Evolutionary conservation across 2,329 filamentous ascomycete genomes (phyloP).

Genomic region (Cladophialophora psammophila): DNA sequence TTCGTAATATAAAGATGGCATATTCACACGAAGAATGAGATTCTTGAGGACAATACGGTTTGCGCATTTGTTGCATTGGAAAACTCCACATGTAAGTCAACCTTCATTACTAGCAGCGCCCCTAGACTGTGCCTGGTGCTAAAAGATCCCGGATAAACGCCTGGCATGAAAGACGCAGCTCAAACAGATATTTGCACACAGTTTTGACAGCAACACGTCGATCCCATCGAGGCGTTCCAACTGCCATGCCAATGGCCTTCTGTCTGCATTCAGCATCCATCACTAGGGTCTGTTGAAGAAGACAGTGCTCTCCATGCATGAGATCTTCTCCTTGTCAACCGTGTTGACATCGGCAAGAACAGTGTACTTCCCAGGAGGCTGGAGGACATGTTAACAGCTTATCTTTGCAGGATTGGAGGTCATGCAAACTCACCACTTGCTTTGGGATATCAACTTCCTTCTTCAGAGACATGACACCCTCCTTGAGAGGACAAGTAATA

Average conservation of each 20-base stretch:
- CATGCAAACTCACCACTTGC: slow-evolving; percentile 58
- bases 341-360: slow-evolving; percentile 87
- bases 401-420: not conserved
- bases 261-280: not conserved
- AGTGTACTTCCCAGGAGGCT: slow-evolving; percentile 79
- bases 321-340: slow-evolving; percentile 75
- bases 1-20: not conserved
- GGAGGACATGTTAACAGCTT: slow-evolving; percentile 22
- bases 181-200: slow-evolving; percentile 13
- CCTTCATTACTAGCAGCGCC: slow-evolving; percentile 6
- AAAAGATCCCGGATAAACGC: slow-evolving; percentile 13
- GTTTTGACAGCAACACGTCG: not conserved
- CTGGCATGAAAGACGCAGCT: slow-evolving; percentile 12
- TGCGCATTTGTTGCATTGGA: not conserved
- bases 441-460: slow-evolving; percentile 90
- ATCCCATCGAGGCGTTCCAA: not conserved
- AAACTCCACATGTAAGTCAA: not conserved
- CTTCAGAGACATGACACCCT: slow-evolving; percentile 74
- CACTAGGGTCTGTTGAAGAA: slow-evolving; percentile 27
- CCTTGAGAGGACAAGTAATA: slow-evolving; percentile 84
- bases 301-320: slow-evolving; percentile 75
- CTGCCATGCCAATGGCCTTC: not conserved
- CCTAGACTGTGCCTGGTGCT: not conserved
- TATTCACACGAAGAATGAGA: not conserved
- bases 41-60: not conserved